Base-by-base conservation (phyloP, 1,139 yeast genomes). In the Torulaspora pretoriensis region DNA sequence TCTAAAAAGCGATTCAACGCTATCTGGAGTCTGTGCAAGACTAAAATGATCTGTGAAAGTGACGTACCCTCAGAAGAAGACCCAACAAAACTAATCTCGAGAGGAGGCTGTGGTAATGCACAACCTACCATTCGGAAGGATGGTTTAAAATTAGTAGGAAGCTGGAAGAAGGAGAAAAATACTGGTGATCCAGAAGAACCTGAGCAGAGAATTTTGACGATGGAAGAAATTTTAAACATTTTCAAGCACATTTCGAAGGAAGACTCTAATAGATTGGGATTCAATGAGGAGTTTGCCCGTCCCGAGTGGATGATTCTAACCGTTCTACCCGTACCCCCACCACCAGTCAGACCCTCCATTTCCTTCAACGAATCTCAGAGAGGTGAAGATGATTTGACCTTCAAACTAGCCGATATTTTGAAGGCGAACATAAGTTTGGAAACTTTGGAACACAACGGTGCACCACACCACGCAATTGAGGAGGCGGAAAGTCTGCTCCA, bases 221-320 rank as follows among this genome's bases (percentile, higher is more conserved):
- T 97, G 16, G 74, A 88, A 38, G 98, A 92, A 67, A 87, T 94
- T 54, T 74, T 87, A 59, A 88, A 85, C 61, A 95, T 92, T 43
- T 86, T 94, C 70, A 88, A 83, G 67, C 98, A 90, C 65, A 92
- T 94, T 40, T 80, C 87, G 38, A 73, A 87, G 8, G 86, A 83
- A 60, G 99, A 94, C 65, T 82, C 95, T 53, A 73, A 69, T 44
- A 80, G 78, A 55, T 68, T 94, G 51, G 99, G 99, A 6, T 83
- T 92, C 68, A 88, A 86, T 63, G 95, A 88, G 64, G 97, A 92
- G 63, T 92, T 88, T 62, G 95, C 98, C 2, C 81, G 98, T 63
- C 99, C 99, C 1, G 99, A 94, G 68, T 94, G 98, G 99, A 81
- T 94, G 83, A 77, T 94, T 53, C 79, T 94, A 54, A 90, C 98